Conservation (phyloP, 2,329 filamentous ascomycete genomes). For the Coleophoma eucalyptorum region DNA sequence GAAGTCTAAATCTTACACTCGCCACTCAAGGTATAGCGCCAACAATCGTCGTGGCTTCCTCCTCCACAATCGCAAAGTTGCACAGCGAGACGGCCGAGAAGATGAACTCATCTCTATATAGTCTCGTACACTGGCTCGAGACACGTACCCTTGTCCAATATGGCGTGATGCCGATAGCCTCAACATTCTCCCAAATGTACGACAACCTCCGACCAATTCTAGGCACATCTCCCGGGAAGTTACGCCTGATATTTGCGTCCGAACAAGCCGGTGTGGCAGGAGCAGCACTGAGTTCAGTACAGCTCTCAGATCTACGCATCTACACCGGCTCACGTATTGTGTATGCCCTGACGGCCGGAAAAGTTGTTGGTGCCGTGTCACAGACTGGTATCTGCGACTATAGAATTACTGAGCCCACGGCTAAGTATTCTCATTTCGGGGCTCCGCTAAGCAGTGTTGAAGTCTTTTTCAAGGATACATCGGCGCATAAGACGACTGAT, state of each 20-base stretch:
- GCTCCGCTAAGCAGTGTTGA: slow-evolving; percentile 77
- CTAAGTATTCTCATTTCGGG: slow-evolving; percentile 67
- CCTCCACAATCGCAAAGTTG: slow-evolving; percentile 66
- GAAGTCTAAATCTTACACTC: slow-evolving; percentile 65
- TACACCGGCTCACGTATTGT: slow-evolving; percentile 77
- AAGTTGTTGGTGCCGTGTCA: slow-evolving; percentile 83
- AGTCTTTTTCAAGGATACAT: slow-evolving; percentile 65
- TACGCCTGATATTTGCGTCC: slow-evolving; percentile 78
- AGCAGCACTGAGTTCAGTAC: slow-evolving; percentile 61
- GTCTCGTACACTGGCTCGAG: slow-evolving; percentile 68
- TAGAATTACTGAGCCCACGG: slow-evolving; percentile 43
- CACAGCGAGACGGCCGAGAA: slow-evolving; percentile 59
- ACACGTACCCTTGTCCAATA: slow-evolving; percentile 63
- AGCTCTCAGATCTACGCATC: slow-evolving; percentile 77
- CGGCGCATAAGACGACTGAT: slow-evolving; percentile 58
- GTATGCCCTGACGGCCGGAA: slow-evolving; percentile 78
- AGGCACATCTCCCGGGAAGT: slow-evolving; percentile 63
- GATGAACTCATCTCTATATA: slow-evolving; percentile 59
- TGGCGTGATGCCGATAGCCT: slow-evolving; percentile 70
- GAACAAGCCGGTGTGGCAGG: slow-evolving; percentile 63
- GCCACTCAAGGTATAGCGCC: slow-evolving; percentile 74
- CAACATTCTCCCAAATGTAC: slow-evolving; percentile 58
- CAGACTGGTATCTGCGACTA: slow-evolving; percentile 92
- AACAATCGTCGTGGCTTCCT: slow-evolving; percentile 76
- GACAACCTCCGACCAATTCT: slow-evolving; percentile 54